Percentiles rank a stretch among this genome's conserved stretches.
These are phyloP conservation scores for Aspergillus calidoustus DNA, from an alignment of 2,329 filamentous ascomycete species.

Conservation along the genomic window DNA sequence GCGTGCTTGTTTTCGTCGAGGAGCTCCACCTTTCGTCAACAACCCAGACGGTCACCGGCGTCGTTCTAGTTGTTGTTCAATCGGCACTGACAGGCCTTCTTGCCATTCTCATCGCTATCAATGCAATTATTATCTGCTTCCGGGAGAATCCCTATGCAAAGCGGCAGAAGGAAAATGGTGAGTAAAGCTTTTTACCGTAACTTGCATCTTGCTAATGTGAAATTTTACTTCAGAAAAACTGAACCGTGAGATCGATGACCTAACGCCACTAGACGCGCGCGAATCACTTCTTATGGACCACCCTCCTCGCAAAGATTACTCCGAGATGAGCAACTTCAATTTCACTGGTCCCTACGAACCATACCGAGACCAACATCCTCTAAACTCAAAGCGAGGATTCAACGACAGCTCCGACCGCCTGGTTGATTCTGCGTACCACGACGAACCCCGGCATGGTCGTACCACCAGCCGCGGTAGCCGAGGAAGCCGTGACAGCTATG, in stretches of 20 bases:
- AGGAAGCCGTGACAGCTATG: constrained; percentile 29
- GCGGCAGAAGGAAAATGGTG: constrained; percentile 87
- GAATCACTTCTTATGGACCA: constrained; percentile 70
- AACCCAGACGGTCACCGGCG: constrained; percentile 89
- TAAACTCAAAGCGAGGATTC: constrained; percentile 30
- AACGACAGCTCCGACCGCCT: constrained; percentile 41
- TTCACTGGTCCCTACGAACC: constrained; percentile 45
- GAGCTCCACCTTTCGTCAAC: constrained; percentile 88
- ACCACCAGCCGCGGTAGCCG: constrained; percentile 31
- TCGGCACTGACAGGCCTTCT: constrained; percentile 79
- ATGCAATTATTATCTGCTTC: constrained; percentile 80
- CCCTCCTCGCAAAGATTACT: constrained; percentile 40
- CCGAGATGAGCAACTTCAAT: constrained; percentile 48
- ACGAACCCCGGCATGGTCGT: constrained; percentile 32
- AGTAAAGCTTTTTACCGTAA: constrained; percentile 42
- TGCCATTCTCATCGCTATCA: constrained; percentile 85
- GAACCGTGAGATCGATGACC: constrained; percentile 75
- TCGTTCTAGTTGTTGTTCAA: constrained; percentile 93
- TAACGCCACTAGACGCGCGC: constrained; percentile 84
- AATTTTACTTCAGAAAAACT: constrained; percentile 66
- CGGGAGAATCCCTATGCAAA: constrained; percentile 89
- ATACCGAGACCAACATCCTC: constrained; percentile 39
- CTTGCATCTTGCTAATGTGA: constrained; percentile 18
- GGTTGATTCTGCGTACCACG: constrained; percentile 34
- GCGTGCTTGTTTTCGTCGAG: constrained; percentile 91